A percentile compares a stretch with the other conserved stretches of the same genome.
phyloP scores from a whole-genome alignment of 202 grass and related monocot genomes.

The Brachypodium distachyon region DNA sequence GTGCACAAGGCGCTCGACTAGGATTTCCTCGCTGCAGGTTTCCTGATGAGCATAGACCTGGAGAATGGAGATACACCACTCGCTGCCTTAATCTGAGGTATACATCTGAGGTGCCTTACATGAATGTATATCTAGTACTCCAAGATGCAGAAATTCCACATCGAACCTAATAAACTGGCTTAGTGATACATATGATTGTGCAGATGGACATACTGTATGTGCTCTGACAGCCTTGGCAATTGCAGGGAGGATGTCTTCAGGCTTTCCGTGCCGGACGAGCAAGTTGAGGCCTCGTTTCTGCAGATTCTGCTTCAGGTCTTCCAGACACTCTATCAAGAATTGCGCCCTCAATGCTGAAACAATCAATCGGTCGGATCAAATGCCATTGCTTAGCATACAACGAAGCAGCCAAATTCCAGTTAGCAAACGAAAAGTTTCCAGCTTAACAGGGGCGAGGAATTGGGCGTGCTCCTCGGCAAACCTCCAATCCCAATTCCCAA shows the following conservation, averaged over 20 bases:
- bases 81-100: not conserved
- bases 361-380: not conserved
- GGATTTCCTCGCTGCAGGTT: conserved; percentile 76
- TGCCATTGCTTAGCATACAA: not conserved
- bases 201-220: conserved; percentile 50
- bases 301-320: conserved; percentile 58
- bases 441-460: not conserved
- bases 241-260: conserved; percentile 66
- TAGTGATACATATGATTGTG: not conserved
- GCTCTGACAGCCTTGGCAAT: conserved; percentile 62
- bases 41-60: conserved; percentile 87
- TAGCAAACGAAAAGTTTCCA: not conserved
- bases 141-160: not conserved
- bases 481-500: no score
- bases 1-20: conserved; percentile 44
- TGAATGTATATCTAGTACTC: not conserved
- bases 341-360: conserved; percentile 53
- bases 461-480: no score
- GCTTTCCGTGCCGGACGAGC: conserved; percentile 61
- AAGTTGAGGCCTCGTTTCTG: conserved; percentile 61
- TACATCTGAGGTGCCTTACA: not conserved
- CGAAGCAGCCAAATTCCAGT: not conserved
- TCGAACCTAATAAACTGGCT: not conserved
- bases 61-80: not conserved
- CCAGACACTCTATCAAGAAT: conserved; percentile 72